phyloP scores from a whole-genome alignment of 2,329 filamentous ascomycete species.

The Phialocephala sp. region DNA sequence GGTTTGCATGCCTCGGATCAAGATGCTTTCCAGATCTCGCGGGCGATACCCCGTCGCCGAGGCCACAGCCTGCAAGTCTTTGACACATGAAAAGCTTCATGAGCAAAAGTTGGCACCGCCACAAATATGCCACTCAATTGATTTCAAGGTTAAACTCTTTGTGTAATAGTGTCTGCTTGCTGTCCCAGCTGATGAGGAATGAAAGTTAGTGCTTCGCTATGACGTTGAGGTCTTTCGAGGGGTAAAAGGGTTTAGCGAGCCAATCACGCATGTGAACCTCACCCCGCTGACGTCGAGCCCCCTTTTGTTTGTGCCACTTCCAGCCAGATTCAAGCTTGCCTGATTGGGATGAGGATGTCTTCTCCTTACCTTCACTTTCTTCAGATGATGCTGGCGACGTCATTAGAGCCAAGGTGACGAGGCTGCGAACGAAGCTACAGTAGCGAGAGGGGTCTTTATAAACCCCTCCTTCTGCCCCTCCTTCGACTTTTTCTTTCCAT shows the following conservation, averaged over 20 bases:
- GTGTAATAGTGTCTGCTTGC: background rate
- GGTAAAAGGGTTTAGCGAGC: constrained; percentile 21
- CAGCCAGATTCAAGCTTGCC: constrained; percentile 4
- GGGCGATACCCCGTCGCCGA: background rate
- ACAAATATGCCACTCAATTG: constrained; percentile 12
- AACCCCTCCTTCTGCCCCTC: constrained; percentile 22
- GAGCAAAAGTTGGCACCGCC: constrained; percentile 27
- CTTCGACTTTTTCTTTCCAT: constrained; percentile 16
- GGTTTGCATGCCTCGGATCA: constrained; percentile 9
- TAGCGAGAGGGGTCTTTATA: constrained; percentile 21
- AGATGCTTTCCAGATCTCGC: background rate
- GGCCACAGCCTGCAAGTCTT: background rate
- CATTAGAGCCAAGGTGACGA: constrained; percentile 6
- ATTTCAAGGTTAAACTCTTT: constrained; percentile 11
- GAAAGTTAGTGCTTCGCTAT: constrained; percentile 13
- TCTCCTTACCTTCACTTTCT: background rate
- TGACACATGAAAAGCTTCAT: constrained; percentile 2
- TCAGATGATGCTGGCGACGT: constrained; percentile 5
- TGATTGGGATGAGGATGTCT: constrained; percentile 1
- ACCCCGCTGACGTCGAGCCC: constrained; percentile 33
- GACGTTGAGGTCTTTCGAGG: constrained; percentile 27
- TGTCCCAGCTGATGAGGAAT: constrained; percentile 1
- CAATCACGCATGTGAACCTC: constrained; percentile 11
- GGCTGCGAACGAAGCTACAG: constrained; percentile 8
- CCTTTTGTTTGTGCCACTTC: background rate